Evolutionary conservation across 805 yeast species (phyloP), one percentile per base, ranked within the genome.

Genomic region (Candida sakaeoensis): DNA sequence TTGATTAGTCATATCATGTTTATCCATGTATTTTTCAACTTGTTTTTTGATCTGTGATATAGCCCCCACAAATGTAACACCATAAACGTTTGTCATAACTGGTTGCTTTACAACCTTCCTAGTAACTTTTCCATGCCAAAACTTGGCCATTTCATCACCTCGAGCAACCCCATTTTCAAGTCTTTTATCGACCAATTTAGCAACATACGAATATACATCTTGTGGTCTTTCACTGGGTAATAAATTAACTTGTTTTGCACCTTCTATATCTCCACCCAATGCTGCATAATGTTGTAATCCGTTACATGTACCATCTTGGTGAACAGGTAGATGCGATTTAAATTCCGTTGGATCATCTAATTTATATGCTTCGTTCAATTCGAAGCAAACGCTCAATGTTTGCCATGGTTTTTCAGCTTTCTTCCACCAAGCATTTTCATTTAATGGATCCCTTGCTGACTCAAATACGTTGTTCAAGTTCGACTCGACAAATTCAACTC

Each of bases 1-100:
- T 14, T 52, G 51, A 34, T 34, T 34, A 14, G 15, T 34, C 8
- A 34, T 26, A 63, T 90, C 96, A 59, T 93, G 99, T 23, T 36
- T 19, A 19, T 19, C 22, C 12, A 36, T 24, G 15, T 26, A 21
- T 27, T 27, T 27, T 5, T 58, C 40, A 8, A 54, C 37, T 9
- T 54, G 61, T 31, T 53, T 48, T 22, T 58, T 47, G 14, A 69
- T 56, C 47, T 69, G 74, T 8, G 39, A 37, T 1, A 53, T 41
- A 1, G 68, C 73, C 0, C 74, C 74, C 47, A 39, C 60, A 2
- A 37, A 29, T 0, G 73, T 68, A 3, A 69, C 74, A 0, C 74
- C 74, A 44, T 69, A 69, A 0, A 69, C 74, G 5, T 66, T 61
- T 5, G 74, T 69, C 74, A 69, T 69, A 6, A 68, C 65, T 1